Evolutionary conservation across 1,139 yeast species (phyloP).

Genomic region (Pichia sp.): DNA sequence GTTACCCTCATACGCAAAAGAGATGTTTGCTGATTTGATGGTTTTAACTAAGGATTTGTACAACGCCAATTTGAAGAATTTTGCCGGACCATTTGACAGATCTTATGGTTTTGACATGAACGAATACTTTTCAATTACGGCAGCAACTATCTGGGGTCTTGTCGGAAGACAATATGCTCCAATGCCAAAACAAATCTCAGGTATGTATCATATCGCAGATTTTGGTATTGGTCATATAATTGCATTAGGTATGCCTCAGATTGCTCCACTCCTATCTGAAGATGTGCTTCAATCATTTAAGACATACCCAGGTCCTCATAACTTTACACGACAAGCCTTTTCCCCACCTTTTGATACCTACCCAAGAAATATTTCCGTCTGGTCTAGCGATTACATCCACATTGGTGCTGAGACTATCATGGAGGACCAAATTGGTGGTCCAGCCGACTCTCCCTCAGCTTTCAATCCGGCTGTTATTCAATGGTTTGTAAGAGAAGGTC

Average conservation of each 20-base stretch:
- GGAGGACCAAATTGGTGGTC: slow-evolving; percentile 9
- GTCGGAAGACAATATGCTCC: slow-evolving; percentile 10
- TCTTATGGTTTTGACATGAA: slow-evolving; percentile 11
- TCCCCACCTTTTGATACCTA: slow-evolving; percentile 9
- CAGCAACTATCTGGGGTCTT: slow-evolving; percentile 8
- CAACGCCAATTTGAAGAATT: slow-evolving; percentile 8
- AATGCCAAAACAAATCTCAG: slow-evolving; percentile 8
- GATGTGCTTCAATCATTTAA: slow-evolving; percentile 7
- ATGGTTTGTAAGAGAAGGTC: slow-evolving; percentile 11
- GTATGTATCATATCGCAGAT: slow-evolving; percentile 9
- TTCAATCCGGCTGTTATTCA: slow-evolving; percentile 10
- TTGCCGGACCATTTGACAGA: slow-evolving; percentile 12
- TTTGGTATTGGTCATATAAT: slow-evolving; percentile 6
- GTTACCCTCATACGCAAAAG: slow-evolving; percentile 5
- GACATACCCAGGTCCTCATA: slow-evolving; percentile 5
- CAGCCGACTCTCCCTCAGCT: slow-evolving; percentile 1
- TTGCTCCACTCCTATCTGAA: slow-evolving; percentile 1
- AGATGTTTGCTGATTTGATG: slow-evolving; percentile 6
- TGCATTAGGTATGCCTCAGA: slow-evolving; percentile 10
- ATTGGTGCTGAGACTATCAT: slow-evolving; percentile 10
- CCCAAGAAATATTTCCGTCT: slow-evolving; percentile 9
- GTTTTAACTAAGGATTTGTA: slow-evolving; percentile 4
- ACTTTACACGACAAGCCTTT: slow-evolving; percentile 5
- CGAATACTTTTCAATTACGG: slow-evolving; percentile 6
- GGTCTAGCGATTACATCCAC: slow-evolving; percentile 9